Base-by-base conservation (phyloP, 805 yeast genomes). In the Candida maris region DNA sequence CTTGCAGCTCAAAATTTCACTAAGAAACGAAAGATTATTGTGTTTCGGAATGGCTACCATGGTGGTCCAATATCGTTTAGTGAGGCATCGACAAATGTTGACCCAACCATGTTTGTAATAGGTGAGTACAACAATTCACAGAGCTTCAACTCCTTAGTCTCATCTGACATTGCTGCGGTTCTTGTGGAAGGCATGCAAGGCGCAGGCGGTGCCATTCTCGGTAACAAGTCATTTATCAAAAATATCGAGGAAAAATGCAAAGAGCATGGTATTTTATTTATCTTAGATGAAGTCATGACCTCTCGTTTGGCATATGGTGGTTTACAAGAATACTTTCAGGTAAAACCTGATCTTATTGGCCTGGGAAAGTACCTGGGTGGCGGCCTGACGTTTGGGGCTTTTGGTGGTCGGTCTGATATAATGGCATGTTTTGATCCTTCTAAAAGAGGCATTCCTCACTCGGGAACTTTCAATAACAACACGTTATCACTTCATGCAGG, bases 381-480 rank as follows among this genome's bases (percentile, higher is more conserved):
- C 7, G 47, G 47, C 3, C 32, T 43, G 23, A 32, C 47, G 4
- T 30, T 39, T 34, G 47, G 47, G 3, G 42, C 39, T 10, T 43
- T 43, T 33, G 47, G 47, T 7, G 47, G 47, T 7, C 29, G 37
- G 21, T 26, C 19, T 15, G 37, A 40, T 9, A 40, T 43, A 10
- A 33, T 43, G 39, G 34, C 30, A 4, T 23, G 34, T 9, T 43
- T 40, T 36, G 38, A 40, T 20, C 47, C 47, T 17, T 14, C 23
- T 6, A 10, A 10, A 15, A 3, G 12, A 3, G 21, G n/a, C 26
- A n/a, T 43, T 10, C 21, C 39, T 12, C 47, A 43, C 28, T 39
- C 44, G 2, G 47, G 47, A 12, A 43, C 47, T 5, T 43, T 43
- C 37, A 43, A 43, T 34, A 43, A 43, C 36, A 43, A 41, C 27